Evolutionary conservation across 1,139 yeast species (phyloP).

Genomic region (Debaryomyces nepalensis): DNA sequence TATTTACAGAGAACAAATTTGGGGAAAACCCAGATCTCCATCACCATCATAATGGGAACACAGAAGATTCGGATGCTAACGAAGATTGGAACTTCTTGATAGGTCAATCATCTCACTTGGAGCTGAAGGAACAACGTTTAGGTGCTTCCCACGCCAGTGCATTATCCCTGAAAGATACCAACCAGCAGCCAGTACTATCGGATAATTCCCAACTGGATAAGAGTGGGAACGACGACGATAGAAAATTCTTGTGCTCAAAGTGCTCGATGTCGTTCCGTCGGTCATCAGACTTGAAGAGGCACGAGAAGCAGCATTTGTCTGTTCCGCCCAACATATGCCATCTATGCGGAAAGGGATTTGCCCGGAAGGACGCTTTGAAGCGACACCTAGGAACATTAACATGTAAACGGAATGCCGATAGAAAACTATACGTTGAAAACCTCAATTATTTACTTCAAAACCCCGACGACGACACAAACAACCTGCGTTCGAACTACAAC

Average conservation of each 20-base stretch:
- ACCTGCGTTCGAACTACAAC: background rate
- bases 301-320: constrained; percentile 60
- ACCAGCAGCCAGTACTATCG: constrained; percentile 3
- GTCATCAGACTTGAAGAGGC: constrained; percentile 67
- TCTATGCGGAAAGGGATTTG: constrained; percentile 79
- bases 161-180: constrained; percentile 8
- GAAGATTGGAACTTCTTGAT: constrained; percentile 45
- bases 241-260: constrained; percentile 49
- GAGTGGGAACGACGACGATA: constrained; percentile 13
- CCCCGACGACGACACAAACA: background rate
- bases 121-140: constrained; percentile 14
- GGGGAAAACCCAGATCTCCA: background rate
- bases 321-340: constrained; percentile 74
- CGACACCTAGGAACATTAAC: constrained; percentile 74
- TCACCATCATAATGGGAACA: background rate
- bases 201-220: constrained; percentile 9
- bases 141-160: constrained; percentile 10
- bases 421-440: constrained; percentile 43
- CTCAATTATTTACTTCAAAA: constrained; percentile 31
- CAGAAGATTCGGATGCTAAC: background rate
- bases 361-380: constrained; percentile 78
- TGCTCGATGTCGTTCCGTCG: constrained; percentile 64
- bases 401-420: constrained; percentile 69
- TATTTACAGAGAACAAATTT: constrained; percentile 27
- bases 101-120: constrained; percentile 27